These are phyloP conservation scores for Arthrinium phaeospermum DNA, from an alignment of 2,329 filamentous ascomycete species.

Conservation along the genomic window DNA sequence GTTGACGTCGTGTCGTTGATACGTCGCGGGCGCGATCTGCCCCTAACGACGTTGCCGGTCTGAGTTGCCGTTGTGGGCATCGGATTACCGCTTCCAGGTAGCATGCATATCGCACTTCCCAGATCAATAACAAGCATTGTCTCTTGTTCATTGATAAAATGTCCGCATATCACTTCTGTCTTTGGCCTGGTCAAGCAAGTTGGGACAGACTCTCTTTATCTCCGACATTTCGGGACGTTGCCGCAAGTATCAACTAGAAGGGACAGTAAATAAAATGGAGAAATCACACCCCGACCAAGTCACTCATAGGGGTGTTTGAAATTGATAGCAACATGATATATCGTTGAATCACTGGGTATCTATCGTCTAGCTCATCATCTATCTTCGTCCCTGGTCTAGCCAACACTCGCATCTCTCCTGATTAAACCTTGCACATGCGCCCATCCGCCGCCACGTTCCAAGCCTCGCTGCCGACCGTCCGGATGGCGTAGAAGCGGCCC, in stretches of 20 bases:
- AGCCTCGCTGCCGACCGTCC: conserved; percentile 48
- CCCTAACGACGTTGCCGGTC: neutral
- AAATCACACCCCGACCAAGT: neutral
- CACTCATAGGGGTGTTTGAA: neutral
- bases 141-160: neutral
- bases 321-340: neutral
- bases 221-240: neutral
- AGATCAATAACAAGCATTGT: neutral
- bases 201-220: neutral
- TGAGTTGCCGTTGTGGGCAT: neutral
- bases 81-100: neutral
- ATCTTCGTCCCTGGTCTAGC: neutral
- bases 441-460: conserved; percentile 39
- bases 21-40: neutral
- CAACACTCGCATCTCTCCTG: neutral
- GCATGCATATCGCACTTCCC: neutral
- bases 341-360: neutral
- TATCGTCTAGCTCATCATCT: neutral
- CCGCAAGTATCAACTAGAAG: neutral
- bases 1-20: neutral
- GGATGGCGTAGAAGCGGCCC: conserved; percentile 45
- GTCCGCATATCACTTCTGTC: neutral
- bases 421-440: conserved; percentile 31
- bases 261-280: neutral
- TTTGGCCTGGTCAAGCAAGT: neutral